Evolutionary conservation across 306 rosid species (phyloP), one percentile per base, ranked within the genome.

Genomic region (Begonia peltatifolia): DNA sequence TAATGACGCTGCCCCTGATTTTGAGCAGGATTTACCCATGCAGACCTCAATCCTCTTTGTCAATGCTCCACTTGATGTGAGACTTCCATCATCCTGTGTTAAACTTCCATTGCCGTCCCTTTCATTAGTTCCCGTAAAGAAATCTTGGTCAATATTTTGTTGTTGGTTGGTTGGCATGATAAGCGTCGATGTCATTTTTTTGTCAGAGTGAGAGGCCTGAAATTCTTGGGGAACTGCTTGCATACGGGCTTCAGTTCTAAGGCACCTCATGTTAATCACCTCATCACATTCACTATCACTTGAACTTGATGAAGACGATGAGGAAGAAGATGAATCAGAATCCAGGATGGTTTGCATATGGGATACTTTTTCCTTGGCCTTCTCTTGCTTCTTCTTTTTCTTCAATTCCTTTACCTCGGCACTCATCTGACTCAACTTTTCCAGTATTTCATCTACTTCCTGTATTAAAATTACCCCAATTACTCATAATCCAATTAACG

Each of bases 21-120:
- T 81, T 57, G 66, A 75, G 78, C 99, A 92, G 63, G 83, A 83
- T 50, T 68, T 72, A 0, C 99, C 99, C 96, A 92, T 76, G 59
- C 99, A 92, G 4, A 92, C 96, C 68, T 92, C 96, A 69, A 92
- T 70, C 79, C 67, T 83, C 63, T 68, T 67, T 13, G 38, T 30
- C 38, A 30, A 30, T 30, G 38, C 38, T 5, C 9, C 38, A 30
- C 38, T 30, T 30, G 61, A 56, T 9, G 77, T 5, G 9, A 30
- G 5, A 30, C 38, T 30, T 7, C 23, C 23, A 20, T 20, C 23
- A 20, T 20, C 23, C 23, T 20, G 23, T 20, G 23, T 20, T 20
- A 20, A 20, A 20, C 23, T 53, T 14, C 48, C 25, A 42, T 62
- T 50, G 60, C 69, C 46, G 38, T 23, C 53, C 58, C 46, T 58